These are phyloP conservation scores for Penicillium argentinense DNA, from an alignment of 495 filamentous ascomycete genomes.

Conservation along the genomic window DNA sequence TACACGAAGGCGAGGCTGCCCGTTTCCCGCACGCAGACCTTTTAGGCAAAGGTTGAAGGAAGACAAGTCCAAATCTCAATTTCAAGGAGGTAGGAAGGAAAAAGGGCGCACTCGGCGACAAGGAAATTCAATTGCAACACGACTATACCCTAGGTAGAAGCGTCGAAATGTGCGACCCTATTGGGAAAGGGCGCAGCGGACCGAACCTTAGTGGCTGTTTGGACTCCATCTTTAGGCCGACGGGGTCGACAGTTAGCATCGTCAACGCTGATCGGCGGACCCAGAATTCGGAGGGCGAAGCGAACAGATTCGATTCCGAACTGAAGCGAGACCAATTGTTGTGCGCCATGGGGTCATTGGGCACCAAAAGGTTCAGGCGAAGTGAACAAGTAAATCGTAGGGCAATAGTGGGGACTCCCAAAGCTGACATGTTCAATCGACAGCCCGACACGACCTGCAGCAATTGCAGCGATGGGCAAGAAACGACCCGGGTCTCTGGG, in stretches of 20 bases:
- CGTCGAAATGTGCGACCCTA: slow-evolving; percentile 12
- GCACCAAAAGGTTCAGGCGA: slow-evolving; percentile 40
- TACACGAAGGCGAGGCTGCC: slow-evolving; percentile 36
- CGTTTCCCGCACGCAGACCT: slow-evolving; percentile 25
- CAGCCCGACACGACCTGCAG: slow-evolving; percentile 25
- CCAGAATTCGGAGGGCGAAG: slow-evolving; percentile 23
- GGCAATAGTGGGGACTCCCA: slow-evolving; percentile 25
- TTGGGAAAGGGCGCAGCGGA: slow-evolving; percentile 17
- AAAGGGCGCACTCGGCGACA: slow-evolving; percentile 3
- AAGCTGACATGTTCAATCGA: slow-evolving; percentile 39
- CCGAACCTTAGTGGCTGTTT: slow-evolving; percentile 30
- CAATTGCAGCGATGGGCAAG: slow-evolving; percentile 14
- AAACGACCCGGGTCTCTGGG: slow-evolving; percentile 14
- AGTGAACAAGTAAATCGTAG: slow-evolving; percentile 2
- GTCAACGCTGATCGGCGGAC: slow-evolving; percentile 21
- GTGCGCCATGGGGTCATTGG: slow-evolving; percentile 36
- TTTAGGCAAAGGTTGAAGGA: slow-evolving; percentile 9
- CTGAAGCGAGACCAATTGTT: slow-evolving; percentile 32
- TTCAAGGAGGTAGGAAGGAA: slow-evolving; percentile 8
- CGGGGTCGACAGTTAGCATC: slow-evolving; percentile 10
- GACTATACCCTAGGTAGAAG: slow-evolving; percentile 5
- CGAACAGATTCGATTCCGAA: slow-evolving; percentile 26
- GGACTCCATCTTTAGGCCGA: slow-evolving; percentile 29
- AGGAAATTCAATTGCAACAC: slow-evolving; percentile 8
- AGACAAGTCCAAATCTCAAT: slow-evolving; percentile 25